A percentile compares a stretch with the other conserved stretches of the same genome.
Conservation (phyloP, 176 grass and related monocot genomes). For the Saccharum officinarum region DNA sequence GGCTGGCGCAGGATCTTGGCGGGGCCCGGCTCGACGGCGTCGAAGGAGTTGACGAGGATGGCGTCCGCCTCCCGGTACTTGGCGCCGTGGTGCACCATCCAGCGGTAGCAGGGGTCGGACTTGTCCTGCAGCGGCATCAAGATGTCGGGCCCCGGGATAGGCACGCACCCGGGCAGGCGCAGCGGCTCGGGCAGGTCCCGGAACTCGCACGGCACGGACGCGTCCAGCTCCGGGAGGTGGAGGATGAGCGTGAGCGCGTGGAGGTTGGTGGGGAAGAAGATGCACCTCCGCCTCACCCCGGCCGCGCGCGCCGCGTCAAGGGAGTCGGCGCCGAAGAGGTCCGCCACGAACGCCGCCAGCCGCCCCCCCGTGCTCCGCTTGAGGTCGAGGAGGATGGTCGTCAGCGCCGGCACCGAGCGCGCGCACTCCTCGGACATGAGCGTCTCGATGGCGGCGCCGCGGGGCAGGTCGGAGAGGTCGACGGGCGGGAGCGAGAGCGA, state of each 20-base stretch:
- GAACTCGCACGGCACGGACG: constrained; percentile 37
- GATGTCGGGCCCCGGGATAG: constrained; percentile 52
- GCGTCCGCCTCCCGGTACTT: constrained; percentile 45
- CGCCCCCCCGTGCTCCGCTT: background rate
- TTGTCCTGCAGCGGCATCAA: constrained; percentile 52
- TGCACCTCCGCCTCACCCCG: constrained; percentile 27
- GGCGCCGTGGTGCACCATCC: constrained; percentile 56
- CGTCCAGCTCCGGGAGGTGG: constrained; percentile 45
- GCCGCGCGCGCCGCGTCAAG: constrained; percentile 44
- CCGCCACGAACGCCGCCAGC: constrained; percentile 55
- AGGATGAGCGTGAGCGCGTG: constrained; percentile 59
- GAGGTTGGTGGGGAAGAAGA: constrained; percentile 67
- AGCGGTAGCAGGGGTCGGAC: constrained; percentile 41
- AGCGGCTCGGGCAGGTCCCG: constrained; percentile 54
- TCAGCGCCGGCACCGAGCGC: background rate
- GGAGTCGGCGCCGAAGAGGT: constrained; percentile 59
- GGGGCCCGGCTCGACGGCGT: constrained; percentile 46
- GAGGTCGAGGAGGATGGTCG: background rate
- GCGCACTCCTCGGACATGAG: constrained; percentile 41
- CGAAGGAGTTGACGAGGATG: constrained; percentile 73
- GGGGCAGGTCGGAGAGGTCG: constrained; percentile 39
- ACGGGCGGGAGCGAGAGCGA: constrained; percentile 43
- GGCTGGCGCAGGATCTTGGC: constrained; percentile 20
- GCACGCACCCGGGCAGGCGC: constrained; percentile 64
- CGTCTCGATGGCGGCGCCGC: constrained; percentile 43